phyloP scores from a whole-genome alignment of 176 grass and related monocot genomes.

The Thalia dealbata region DNA sequence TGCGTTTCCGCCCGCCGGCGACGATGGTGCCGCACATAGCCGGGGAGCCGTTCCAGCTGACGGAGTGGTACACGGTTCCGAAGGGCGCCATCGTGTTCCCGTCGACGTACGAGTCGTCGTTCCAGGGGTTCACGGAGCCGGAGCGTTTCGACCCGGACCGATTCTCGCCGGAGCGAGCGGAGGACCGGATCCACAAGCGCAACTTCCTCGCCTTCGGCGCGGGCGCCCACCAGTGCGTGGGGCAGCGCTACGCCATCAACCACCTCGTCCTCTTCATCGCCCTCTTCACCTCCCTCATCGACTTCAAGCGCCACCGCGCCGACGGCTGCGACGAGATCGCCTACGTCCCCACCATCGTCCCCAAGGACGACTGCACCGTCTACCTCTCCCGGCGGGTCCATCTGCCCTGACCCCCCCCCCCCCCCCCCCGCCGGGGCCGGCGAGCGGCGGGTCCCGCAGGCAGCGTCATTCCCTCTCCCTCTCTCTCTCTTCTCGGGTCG shows the following conservation, averaged over 20 bases:
- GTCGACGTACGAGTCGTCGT: conserved; percentile 67
- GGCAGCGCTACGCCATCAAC: conserved; percentile 84
- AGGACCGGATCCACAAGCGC: conserved; percentile 62
- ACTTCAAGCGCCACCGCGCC: conserved; percentile 45
- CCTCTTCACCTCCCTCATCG: conserved; percentile 46
- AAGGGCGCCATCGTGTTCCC: conserved; percentile 86
- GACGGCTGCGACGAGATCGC: conserved; percentile 46
- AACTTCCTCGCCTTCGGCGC: conserved; percentile 83
- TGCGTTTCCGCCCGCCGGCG: conserved; percentile 59
- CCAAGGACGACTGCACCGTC: conserved; percentile 54
- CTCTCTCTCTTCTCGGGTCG: too few relatives aligned
- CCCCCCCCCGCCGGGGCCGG: too few relatives aligned
- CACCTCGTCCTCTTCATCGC: conserved; percentile 80
- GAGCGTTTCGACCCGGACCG: conserved; percentile 72
- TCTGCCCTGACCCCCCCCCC: too few relatives aligned
- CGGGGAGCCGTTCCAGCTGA: conserved; percentile 58
- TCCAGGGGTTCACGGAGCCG: conserved; percentile 59
- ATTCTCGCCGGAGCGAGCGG: conserved; percentile 44
- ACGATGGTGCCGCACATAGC: conserved; percentile 85
- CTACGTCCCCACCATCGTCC: conserved; percentile 78
- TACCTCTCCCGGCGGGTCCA: conserved; percentile 11
- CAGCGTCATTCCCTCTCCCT: too few relatives aligned
- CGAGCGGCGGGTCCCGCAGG: too few relatives aligned
- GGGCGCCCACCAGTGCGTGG: conserved; percentile 78
- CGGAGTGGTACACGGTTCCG: conserved; percentile 79